Evolutionary conservation across 106 monocot genomes (phyloP), one percentile per base, ranked within the genome.

Genomic region (Acorus gramineus): DNA sequence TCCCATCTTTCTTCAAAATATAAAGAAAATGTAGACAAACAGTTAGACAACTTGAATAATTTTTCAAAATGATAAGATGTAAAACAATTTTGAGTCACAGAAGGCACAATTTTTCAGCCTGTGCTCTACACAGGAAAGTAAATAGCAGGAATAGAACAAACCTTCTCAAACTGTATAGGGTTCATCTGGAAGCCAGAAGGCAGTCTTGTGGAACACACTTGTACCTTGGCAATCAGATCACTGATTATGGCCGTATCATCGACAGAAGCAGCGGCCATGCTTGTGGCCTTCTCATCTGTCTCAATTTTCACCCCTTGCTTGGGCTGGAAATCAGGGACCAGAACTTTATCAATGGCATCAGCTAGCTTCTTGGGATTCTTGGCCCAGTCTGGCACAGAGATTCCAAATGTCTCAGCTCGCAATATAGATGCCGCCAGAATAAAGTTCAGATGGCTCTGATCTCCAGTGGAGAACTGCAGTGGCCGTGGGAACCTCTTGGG

Each of bases 111-210:
- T 28, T 28, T 28, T 0, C 28, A 28, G 28, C 28, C 28, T 28
- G 1, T 28, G 28, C 28, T 28, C 28, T 28, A 28, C 28, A 28
- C 28, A 28, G 28, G 28, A 28, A 28, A 28, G 28, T 28, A 28
- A 28, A 28, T 28, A 28, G 28, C 28, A 63, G 11, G 11, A 11
- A 53, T 59, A 74, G 43, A 54, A 54, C 63, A 11, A 66, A 92
- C 95, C 95, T 87, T 96, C 68, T 90, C 85, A 79, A 90, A 90
- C 63, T 85, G 90, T 47, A 96, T 85, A 10, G 90, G 82, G 10
- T 87, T 87, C 87, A 96, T 87, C 47, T 55, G 63, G 74, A 80
- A 96, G 48, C 82, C 87, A 48, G 73, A 47, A 2, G 80, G 74
- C 46, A 90, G 76, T 47, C 67, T 83, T 74, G 72, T 87, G 6